Percentiles rank a stretch among this genome's conserved stretches.
phyloP scores from a whole-genome alignment of 495 filamentous ascomycete genomes.

The Thermochaetoides thermophila region DNA sequence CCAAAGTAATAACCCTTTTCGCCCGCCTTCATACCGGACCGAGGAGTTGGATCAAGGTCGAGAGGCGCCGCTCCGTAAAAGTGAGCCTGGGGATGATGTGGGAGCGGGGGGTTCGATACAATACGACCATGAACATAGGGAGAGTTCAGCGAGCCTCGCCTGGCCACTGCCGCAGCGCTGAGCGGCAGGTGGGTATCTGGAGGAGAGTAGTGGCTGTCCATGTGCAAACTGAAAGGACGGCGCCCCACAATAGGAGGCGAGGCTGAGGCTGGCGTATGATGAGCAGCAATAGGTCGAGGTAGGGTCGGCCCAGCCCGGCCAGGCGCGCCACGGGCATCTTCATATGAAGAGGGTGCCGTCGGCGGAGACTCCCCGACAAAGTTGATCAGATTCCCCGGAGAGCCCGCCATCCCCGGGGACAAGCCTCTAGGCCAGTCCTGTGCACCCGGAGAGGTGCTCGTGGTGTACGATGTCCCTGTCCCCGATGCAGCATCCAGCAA shows the following conservation, averaged over 20 bases:
- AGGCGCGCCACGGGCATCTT: conserved; percentile 25
- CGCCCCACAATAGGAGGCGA: conserved; percentile 32
- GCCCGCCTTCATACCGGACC: conserved; percentile 38
- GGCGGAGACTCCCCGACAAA: conserved; percentile 39
- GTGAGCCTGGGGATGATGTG: conserved; percentile 68
- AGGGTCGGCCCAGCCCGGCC: conserved; percentile 28
- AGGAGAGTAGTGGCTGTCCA: conserved; percentile 30
- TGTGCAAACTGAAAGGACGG: conserved; percentile 37
- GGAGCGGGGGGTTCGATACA: conserved; percentile 49
- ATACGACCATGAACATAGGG: conserved; percentile 31
- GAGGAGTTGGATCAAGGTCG: conserved; percentile 45
- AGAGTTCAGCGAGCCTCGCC: conserved; percentile 47
- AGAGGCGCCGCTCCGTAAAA: conserved; percentile 52
- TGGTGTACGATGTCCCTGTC: conserved; percentile 26
- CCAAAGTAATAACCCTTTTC: conserved; percentile 58
- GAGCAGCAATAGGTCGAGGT: conserved; percentile 22
- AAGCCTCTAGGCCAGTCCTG: conserved; percentile 39
- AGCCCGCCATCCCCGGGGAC: conserved; percentile 31
- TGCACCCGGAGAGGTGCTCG: conserved; percentile 32
- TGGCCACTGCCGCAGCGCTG: conserved; percentile 23
- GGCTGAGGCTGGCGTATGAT: conserved; percentile 28
- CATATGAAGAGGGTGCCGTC: conserved; percentile 38
- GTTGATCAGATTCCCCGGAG: conserved; percentile 40
- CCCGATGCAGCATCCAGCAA: conserved; percentile 30
- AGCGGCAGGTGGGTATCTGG: conserved; percentile 31